These are phyloP conservation scores for Pyrenochaeta sp. DNA, from an alignment of 2,329 filamentous ascomycete species.

Conservation along the genomic window DNA sequence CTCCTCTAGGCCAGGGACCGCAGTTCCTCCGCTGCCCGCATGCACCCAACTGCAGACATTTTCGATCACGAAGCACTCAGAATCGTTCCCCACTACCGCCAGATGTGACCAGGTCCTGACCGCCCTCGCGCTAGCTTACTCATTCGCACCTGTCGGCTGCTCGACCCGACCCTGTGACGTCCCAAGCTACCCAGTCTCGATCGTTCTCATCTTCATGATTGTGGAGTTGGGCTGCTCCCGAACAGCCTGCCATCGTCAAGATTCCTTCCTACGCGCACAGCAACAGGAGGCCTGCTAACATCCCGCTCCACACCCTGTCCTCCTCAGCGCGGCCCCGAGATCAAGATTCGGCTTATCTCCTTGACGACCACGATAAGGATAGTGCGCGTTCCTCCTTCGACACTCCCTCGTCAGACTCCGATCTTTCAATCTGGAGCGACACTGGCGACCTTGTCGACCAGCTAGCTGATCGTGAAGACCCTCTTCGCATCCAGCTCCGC, in stretches of 20 bases:
- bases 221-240: conserved; percentile 50
- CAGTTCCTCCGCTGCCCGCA: conserved; percentile 21
- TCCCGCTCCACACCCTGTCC: conserved; percentile 80
- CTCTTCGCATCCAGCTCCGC: conserved; percentile 73
- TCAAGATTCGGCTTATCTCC: conserved; percentile 49
- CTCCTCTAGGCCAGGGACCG: conserved; percentile 18
- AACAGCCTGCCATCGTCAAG: conserved; percentile 74
- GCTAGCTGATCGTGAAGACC: conserved; percentile 82
- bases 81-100: conserved; percentile 30
- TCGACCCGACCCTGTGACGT: conserved; percentile 42
- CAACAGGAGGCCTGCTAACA: conserved; percentile 77
- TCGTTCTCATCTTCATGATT: conserved; percentile 28
- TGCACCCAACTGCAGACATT: conserved; percentile 26
- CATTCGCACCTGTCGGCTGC: conserved; percentile 23
- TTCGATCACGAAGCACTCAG: conserved; percentile 36
- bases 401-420: conserved; percentile 65
- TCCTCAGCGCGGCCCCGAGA: conserved; percentile 52
- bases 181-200: conserved; percentile 34
- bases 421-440: conserved; percentile 88
- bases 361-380: conserved; percentile 57
- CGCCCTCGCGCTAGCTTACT: conserved; percentile 32
- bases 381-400: conserved; percentile 62
- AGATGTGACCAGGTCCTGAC: conserved; percentile 45
- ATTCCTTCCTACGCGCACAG: conserved; percentile 78
- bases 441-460: conserved; percentile 95